Conservation (phyloP, 257 asterid genomes). For the Dorcoceras hygrometricum region DNA sequence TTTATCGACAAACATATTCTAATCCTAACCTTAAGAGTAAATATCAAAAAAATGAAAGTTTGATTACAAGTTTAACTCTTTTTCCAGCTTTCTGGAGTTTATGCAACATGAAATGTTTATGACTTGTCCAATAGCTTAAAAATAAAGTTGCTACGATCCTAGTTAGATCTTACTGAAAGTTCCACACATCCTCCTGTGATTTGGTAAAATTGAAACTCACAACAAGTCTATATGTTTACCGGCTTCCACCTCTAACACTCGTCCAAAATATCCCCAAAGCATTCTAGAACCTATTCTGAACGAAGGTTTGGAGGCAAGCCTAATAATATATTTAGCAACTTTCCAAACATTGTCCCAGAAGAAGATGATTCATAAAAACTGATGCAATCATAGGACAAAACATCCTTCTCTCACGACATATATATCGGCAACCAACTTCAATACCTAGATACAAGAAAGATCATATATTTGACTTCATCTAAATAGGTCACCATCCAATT, state of each 20-base stretch:
- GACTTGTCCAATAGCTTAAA: not conserved
- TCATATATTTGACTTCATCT: too few species aligned
- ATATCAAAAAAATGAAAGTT: conserved; percentile 4
- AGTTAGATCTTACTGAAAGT: not conserved
- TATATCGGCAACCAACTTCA: too few species aligned
- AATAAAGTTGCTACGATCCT: not conserved
- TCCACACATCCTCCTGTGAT: not conserved
- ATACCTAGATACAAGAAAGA: not conserved
- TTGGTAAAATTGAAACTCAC: too few species aligned
- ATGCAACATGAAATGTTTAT: not conserved
- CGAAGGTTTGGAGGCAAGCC: not conserved
- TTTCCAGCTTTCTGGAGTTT: not conserved
- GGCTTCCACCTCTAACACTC: not conserved
- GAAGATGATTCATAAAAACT: too few species aligned
- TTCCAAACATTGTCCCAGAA: too few species aligned
- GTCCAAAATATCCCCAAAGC: not conserved
- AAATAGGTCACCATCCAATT: too few species aligned
- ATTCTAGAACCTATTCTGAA: not conserved
- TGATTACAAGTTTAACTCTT: not conserved
- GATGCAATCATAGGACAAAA: too few species aligned
- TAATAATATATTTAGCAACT: too few species aligned
- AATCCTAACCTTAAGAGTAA: not conserved
- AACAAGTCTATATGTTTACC: not conserved
- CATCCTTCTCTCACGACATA: too few species aligned
- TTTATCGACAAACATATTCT: not conserved